These are phyloP conservation scores for Dalbergia cochinchinensis DNA, from an alignment of 306 rosid genomes.

Conservation along the genomic window DNA sequence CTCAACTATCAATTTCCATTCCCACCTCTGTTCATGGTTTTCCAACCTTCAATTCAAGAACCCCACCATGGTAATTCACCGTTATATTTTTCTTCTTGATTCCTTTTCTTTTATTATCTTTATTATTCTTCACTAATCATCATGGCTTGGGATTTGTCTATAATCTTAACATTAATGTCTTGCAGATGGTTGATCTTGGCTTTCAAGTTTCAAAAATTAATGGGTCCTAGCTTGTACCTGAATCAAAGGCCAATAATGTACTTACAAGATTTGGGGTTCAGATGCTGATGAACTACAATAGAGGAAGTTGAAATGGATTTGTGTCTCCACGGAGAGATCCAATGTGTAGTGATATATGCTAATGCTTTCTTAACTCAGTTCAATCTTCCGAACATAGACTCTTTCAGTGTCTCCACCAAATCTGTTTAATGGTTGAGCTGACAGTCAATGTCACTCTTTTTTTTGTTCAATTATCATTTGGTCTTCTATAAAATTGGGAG, in stretches of 20 bases:
- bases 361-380: conserved; percentile 36
- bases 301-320: conserved; percentile 44
- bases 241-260: conserved; percentile 56
- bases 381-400: conserved; percentile 45
- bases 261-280: conserved; percentile 49
- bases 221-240: conserved; percentile 45
- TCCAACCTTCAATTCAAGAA: conserved; percentile 66
- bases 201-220: conserved; percentile 16
- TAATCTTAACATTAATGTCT: conserved; percentile 37
- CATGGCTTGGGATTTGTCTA: conserved; percentile 24
- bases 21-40: conserved; percentile 72
- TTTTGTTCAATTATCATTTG: conserved; percentile 11
- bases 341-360: conserved; percentile 46
- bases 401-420: conserved; percentile 38
- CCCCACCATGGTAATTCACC: conserved; percentile 55
- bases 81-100: not conserved
- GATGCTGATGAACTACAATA: conserved; percentile 37
- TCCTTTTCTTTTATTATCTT: not conserved
- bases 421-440: conserved; percentile 39
- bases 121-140: not conserved
- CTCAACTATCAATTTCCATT: conserved; percentile 80
- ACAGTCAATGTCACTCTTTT: conserved; percentile 32
- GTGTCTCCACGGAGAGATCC: conserved; percentile 55
- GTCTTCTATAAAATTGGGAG: conserved; percentile 43
- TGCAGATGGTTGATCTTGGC: conserved; percentile 62